Base-by-base conservation (phyloP, 2,329 filamentous ascomycete species). In the Fusarium napiforme region DNA sequence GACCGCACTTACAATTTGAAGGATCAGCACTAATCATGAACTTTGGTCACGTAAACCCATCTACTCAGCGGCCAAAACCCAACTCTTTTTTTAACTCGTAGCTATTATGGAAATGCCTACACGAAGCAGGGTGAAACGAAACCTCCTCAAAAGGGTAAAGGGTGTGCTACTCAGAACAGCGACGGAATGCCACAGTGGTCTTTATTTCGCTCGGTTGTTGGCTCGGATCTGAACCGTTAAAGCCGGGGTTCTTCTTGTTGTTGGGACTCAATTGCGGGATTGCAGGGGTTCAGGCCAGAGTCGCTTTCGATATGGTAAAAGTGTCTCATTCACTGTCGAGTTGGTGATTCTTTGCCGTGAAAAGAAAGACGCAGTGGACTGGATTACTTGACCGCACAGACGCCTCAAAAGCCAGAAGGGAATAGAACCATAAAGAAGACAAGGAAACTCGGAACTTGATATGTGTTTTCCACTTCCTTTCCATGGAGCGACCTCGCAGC, bases 141-240 rank as follows among this genome's bases (percentile, higher is more conserved):
- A 28, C 19, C 50, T 39, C 23, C 56, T 47, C 49, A 57, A 59
- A 55, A 34, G 53, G 49, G 67, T 53, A 50, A 46, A 52, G 30
- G 49, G 37, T 37, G 23, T n/a, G 50, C 34, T 60, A 58, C 42
- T 40, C 37, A 46, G 46, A 63, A 37, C 28, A 50, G 40, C 63
- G 43, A 32, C 60, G 70, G 69, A 71, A 74, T 73, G 42, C 66
- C 52, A 71, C 71, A 63, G 71, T 46, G 40, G 58, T 46, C 62
- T 68, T 71, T 74, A 67, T 60, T 55, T 64, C 39, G 43, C 60
- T 57, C 28, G 61, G 49, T 55, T 55, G 50, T 55, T 55, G 55
- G 52, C 62, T 71, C 55, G 60, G 62, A 56, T 56, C 23, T 43
- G 55, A 50, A 36, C 49, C 39, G 45, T 62, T 37, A 28, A 46